Percentiles rank a stretch among this genome's conserved stretches.
Evolutionary conservation across 305 asterid species (phyloP).

Genomic region (Solanum chacoense): DNA sequence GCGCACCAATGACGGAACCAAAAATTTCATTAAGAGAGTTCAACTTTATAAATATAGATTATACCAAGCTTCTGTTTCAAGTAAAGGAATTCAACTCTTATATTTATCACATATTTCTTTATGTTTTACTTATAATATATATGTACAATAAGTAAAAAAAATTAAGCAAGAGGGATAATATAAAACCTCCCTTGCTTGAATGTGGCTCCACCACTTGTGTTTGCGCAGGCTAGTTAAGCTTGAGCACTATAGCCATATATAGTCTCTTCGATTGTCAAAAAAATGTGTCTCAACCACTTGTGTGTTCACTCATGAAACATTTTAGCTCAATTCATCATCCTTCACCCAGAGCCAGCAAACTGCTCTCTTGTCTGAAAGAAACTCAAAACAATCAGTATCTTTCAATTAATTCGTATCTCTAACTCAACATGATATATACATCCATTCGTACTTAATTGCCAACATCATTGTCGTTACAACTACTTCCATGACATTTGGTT

Average conservation of each 20-base stretch:
- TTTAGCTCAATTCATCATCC: background rate
- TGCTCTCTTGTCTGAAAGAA: background rate
- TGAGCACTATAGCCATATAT: background rate
- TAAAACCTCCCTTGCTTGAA: background rate
- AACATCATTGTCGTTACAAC: background rate
- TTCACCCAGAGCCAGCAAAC: background rate
- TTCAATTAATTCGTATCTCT: background rate
- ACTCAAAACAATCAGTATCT: background rate
- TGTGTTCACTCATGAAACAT: background rate
- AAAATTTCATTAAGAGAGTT: background rate
- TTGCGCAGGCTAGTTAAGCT: background rate
- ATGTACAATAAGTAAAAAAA: background rate
- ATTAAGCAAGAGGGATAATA: background rate
- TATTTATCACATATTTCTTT: background rate
- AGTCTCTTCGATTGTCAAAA: no score
- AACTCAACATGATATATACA: background rate
- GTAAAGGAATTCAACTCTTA: background rate
- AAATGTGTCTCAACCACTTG: no score
- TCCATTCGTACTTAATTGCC: background rate
- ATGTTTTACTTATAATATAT: background rate
- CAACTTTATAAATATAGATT: background rate
- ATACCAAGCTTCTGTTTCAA: background rate
- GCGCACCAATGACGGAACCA: rapidly evolving
- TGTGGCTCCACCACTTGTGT: background rate
- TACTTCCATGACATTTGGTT: background rate